Conservation (phyloP, 805 yeast genomes). For the Peterozyma toletana region DNA sequence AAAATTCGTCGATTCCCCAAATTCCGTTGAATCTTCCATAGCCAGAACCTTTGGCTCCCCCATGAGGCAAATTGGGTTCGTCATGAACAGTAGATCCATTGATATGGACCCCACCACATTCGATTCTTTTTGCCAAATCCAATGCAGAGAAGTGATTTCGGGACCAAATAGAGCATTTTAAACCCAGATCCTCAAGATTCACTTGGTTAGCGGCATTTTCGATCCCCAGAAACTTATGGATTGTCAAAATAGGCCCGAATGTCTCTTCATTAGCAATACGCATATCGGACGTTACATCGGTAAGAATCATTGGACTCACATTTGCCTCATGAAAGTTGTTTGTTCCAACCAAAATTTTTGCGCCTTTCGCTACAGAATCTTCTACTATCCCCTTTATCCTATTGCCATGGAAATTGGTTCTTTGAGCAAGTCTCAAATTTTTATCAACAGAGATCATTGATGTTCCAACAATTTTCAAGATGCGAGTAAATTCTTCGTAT, state of each 20-base stretch:
- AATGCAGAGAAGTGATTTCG: conserved; percentile 25
- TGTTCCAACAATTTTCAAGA: conserved; percentile 9
- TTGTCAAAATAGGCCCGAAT: conserved; percentile 35
- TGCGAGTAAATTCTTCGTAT: conserved; percentile 21
- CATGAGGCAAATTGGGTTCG: conserved; percentile 29
- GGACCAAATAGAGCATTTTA: conserved; percentile 37
- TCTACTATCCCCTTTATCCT: conserved; percentile 20
- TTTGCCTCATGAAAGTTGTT: conserved; percentile 2
- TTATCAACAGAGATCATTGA: conserved; percentile 11
- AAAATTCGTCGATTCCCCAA: conserved; percentile 39
- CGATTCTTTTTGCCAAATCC: conserved; percentile 24
- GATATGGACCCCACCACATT: conserved; percentile 33
- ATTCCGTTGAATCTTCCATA: conserved; percentile 33
- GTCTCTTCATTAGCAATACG: conserved; percentile 24
- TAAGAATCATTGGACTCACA: conserved; percentile 24
- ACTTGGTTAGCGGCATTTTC: conserved; percentile 15
- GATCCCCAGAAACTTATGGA: conserved; percentile 19
- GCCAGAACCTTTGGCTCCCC: conserved; percentile 37
- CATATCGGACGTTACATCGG: conserved; percentile 23
- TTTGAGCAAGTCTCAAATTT: conserved; percentile 20
- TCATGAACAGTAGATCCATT: conserved; percentile 19
- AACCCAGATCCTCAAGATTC: conserved; percentile 26
- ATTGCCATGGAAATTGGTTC: conserved; percentile 19
- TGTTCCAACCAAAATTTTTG: conserved; percentile 21
- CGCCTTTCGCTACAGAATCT: conserved; percentile 32